Evolutionary conservation across 176 grass and related monocot genomes (phyloP).

Genomic region (Juncus effusus): DNA sequence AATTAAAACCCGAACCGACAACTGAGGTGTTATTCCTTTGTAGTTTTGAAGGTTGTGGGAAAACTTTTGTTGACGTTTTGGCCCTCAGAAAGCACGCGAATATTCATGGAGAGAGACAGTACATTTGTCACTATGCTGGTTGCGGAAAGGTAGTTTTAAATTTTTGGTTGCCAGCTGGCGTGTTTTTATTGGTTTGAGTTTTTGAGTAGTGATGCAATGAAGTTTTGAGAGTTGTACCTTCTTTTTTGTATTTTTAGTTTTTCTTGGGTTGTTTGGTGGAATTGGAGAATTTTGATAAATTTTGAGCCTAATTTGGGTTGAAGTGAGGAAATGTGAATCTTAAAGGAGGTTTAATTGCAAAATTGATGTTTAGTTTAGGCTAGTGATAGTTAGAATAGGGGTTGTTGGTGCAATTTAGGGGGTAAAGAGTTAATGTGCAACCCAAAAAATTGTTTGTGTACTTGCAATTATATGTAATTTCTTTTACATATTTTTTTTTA

Average conservation of each 20-base stretch:
- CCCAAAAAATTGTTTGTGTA: background rate
- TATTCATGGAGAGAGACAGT: constrained; percentile 62
- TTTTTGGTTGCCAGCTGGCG: background rate
- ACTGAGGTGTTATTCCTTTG: constrained; percentile 84
- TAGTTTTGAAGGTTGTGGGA: constrained; percentile 71
- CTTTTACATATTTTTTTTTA: constrained; percentile 6
- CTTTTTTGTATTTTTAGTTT: background rate
- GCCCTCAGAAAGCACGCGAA: constrained; percentile 62
- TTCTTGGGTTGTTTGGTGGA: background rate
- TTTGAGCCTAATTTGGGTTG: constrained; percentile 6
- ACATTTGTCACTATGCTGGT: constrained; percentile 56
- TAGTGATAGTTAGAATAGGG: no score
- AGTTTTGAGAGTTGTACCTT: no score
- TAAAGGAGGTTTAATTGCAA: no score
- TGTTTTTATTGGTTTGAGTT: background rate
- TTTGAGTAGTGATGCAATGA: constrained; percentile 1
- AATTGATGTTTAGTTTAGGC: no score
- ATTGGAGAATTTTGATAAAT: background rate
- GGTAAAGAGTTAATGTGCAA: background rate
- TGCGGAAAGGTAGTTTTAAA: constrained; percentile 55
- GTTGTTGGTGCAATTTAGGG: no score
- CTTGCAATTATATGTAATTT: background rate
- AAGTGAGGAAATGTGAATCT: no score
- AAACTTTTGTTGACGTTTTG: constrained; percentile 58
- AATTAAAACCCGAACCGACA: constrained; percentile 43